These are phyloP conservation scores for Strobilomyces confusus DNA, from an alignment of 768 basidiomycete genomes.

Conservation along the genomic window DNA sequence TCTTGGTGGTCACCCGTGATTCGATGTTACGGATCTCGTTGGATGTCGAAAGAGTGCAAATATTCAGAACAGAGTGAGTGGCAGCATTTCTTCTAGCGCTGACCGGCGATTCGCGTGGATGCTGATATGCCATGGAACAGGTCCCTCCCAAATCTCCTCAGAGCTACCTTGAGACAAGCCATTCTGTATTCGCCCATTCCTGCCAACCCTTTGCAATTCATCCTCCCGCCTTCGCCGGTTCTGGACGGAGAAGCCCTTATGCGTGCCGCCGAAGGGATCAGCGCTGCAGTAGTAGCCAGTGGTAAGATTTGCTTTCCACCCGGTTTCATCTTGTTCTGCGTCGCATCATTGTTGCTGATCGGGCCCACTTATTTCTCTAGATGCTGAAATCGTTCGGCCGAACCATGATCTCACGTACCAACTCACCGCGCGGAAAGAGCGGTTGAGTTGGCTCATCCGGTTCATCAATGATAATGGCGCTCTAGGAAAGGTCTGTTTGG, in stretches of 20 bases:
- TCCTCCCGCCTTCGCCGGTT: constrained; percentile 63
- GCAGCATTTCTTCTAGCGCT: not conserved
- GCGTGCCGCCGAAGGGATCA: constrained; percentile 75
- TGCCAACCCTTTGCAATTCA: constrained; percentile 78
- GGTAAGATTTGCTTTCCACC: constrained; percentile 37
- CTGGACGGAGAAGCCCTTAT: constrained; percentile 76
- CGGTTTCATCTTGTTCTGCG: no score
- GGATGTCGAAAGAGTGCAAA: constrained; percentile 56
- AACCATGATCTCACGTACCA: constrained; percentile 82
- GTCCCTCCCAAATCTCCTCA: constrained; percentile 61
- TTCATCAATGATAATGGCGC: constrained; percentile 88
- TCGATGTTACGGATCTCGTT: constrained; percentile 65
- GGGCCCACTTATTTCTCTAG: constrained; percentile 31
- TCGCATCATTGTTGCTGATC: no score
- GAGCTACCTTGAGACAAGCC: constrained; percentile 79
- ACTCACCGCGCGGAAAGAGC: constrained; percentile 66
- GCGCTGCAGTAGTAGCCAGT: constrained; percentile 65
- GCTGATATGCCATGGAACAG: constrained; percentile 41
- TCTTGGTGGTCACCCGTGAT: constrained; percentile 51
- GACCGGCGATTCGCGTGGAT: not conserved
- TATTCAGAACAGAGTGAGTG: constrained; percentile 62
- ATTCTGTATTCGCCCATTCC: constrained; percentile 72
- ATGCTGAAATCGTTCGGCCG: constrained; percentile 62
- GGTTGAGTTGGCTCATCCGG: constrained; percentile 79
- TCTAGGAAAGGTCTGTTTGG: constrained; percentile 54